A percentile compares a stretch with the other conserved stretches of the same genome.
Evolutionary conservation across 2,329 filamentous ascomycete genomes (phyloP).

Genomic region (Verticillium nonalfalfae): DNA sequence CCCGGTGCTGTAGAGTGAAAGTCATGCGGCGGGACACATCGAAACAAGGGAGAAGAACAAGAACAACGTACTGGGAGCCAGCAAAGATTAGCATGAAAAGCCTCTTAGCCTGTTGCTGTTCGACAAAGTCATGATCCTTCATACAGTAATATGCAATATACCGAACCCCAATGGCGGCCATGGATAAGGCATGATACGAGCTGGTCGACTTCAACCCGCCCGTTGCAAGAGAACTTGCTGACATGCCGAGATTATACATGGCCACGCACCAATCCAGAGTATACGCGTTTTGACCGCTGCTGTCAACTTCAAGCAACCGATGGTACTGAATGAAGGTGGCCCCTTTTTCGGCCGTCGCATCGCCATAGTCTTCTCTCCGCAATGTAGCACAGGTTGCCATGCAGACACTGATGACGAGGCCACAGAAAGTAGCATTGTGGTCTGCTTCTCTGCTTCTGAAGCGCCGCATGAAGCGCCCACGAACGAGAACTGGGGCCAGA

Average conservation of each 20-base stretch:
- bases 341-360: constrained; percentile 20
- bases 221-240: constrained; percentile 7
- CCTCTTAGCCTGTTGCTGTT: constrained; percentile 24
- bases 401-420: constrained; percentile 25
- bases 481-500: constrained; percentile 24
- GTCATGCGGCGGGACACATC: too few relatives aligned
- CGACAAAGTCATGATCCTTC: constrained; percentile 13
- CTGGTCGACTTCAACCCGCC: neutral
- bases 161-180: constrained; percentile 19
- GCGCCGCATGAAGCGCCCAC: constrained; percentile 20
- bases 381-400: constrained; percentile 25
- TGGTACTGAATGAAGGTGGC: constrained; percentile 20
- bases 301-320: constrained; percentile 13
- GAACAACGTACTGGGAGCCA: constrained; percentile 15
- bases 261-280: constrained; percentile 27
- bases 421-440: constrained; percentile 20
- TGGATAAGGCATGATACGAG: neutral
- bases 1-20: too few relatives aligned
- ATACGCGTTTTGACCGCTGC: constrained; percentile 12
- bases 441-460: constrained; percentile 17
- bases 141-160: constrained; percentile 21
- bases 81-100: constrained; percentile 27
- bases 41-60: neutral
- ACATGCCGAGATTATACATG: constrained; percentile 25
- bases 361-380: constrained; percentile 16